These are phyloP conservation scores for Austroboletus olivaceoglutinosus DNA, from an alignment of 1,284 basidiomycete genomes.

Conservation along the genomic window DNA sequence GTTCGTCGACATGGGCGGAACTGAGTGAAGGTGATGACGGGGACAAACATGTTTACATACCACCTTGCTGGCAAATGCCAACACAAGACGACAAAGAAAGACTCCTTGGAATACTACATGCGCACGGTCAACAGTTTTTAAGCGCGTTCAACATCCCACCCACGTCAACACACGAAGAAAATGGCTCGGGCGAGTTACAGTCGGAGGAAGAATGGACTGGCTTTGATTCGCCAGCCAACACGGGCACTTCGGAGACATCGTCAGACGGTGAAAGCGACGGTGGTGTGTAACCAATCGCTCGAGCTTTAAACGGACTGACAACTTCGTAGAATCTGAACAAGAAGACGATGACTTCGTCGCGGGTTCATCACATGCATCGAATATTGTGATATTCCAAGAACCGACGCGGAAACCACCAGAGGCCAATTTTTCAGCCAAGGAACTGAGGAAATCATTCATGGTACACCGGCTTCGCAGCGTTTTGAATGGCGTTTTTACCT, in stretches of 20 bases:
- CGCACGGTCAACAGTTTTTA: slow-evolving; percentile 64
- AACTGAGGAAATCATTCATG: slow-evolving; percentile 68
- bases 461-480: slow-evolving; percentile 35
- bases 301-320: not conserved
- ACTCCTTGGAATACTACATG: slow-evolving; percentile 57
- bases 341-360: slow-evolving; percentile 44
- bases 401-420: slow-evolving; percentile 21
- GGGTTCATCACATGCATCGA: slow-evolving; percentile 30
- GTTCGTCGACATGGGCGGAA: slow-evolving; percentile 37
- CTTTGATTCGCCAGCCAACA: slow-evolving; percentile 9
- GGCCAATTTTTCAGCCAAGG: slow-evolving; percentile 35
- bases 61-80: slow-evolving; percentile 6
- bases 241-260: slow-evolving; percentile 1
- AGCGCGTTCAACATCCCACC: slow-evolving; percentile 46
- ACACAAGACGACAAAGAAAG: slow-evolving; percentile 30
- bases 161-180: slow-evolving; percentile 29
- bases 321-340: slow-evolving; percentile 36
- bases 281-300: slow-evolving; percentile 5
- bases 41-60: slow-evolving; percentile 10
- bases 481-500: not conserved
- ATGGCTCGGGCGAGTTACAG: slow-evolving; percentile 12
- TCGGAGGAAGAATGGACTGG: slow-evolving; percentile 39
- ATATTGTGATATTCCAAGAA: slow-evolving; percentile 61
- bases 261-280: slow-evolving; percentile 24
- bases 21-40: not conserved